Evolutionary conservation across 495 filamentous ascomycete genomes (phyloP).

Genomic region (Recurvomyces mirabilis): DNA sequence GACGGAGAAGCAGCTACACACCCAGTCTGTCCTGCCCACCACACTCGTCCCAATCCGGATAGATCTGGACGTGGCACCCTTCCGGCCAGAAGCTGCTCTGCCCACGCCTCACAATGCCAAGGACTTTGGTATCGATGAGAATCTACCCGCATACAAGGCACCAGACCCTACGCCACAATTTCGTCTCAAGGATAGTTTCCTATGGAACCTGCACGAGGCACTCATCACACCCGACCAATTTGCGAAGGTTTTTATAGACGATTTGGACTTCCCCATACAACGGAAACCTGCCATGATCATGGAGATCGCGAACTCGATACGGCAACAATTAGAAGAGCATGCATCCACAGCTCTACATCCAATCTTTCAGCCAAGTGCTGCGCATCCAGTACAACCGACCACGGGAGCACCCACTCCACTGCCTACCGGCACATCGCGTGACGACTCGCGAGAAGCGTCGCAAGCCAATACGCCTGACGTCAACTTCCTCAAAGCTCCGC

Average conservation of each 20-base stretch:
- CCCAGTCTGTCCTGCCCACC: constrained; percentile 74
- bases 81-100: constrained; percentile 61
- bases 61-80: constrained; percentile 79
- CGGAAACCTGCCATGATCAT: constrained; percentile 45
- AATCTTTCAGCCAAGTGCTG: constrained; percentile 59
- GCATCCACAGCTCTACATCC: constrained; percentile 89
- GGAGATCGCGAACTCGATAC: constrained; percentile 85
- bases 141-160: constrained; percentile 60
- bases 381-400: constrained; percentile 35
- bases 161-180: constrained; percentile 71
- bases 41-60: constrained; percentile 93
- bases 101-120: constrained; percentile 50
- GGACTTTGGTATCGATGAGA: constrained; percentile 51
- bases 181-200: constrained; percentile 80
- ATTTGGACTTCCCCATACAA: constrained; percentile 79
- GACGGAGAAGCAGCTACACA: constrained; percentile 65
- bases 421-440: constrained; percentile 32
- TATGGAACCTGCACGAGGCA: constrained; percentile 96
- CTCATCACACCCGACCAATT: constrained; percentile 92
- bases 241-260: constrained; percentile 77
- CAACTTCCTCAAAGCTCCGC: constrained; percentile 11
- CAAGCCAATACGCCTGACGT: constrained; percentile 6
- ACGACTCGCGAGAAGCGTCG: constrained; percentile 36
- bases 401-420: constrained; percentile 20
- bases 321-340: constrained; percentile 91